Evolutionary conservation across 257 asterid species (phyloP).

Genomic region (Nicotiana tomentosiformis): DNA sequence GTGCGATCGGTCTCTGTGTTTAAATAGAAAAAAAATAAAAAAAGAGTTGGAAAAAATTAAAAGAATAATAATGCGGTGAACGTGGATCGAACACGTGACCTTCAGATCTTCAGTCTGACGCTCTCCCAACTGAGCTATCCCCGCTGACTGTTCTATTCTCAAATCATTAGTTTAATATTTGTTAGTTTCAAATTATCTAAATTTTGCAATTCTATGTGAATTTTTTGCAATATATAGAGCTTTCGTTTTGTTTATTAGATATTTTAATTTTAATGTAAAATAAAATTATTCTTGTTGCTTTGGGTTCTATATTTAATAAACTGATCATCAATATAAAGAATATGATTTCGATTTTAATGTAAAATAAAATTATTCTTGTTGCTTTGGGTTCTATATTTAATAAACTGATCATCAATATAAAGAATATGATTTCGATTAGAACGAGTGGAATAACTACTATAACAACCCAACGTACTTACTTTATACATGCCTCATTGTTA

Average conservation of each 20-base stretch:
- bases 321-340: neutral
- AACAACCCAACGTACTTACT: too few relatives aligned
- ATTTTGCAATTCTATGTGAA: neutral
- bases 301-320: neutral
- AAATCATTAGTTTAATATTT: neutral
- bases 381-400: neutral
- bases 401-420: neutral
- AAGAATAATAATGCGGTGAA: conserved; percentile 48
- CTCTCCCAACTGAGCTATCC: conserved; percentile 90
- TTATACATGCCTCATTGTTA: too few relatives aligned
- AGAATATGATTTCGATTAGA: too few relatives aligned
- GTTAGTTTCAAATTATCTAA: too few relatives aligned
- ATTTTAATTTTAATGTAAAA: neutral
- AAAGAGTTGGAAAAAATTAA: too few relatives aligned
- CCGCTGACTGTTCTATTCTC: too few relatives aligned
- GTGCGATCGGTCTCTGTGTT: neutral
- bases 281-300: neutral
- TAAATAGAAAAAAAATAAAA: too few relatives aligned
- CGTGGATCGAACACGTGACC: conserved; percentile 99
- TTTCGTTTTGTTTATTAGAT: neutral
- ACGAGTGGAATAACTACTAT: too few relatives aligned
- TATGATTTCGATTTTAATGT: too few relatives aligned
- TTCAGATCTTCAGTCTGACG: conserved; percentile 89
- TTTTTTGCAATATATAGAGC: neutral
- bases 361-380: neutral